Evolutionary conservation across 2,329 filamentous ascomycete species (phyloP), one percentile per base, ranked within the genome.

Genomic region (Penicillium sp.): DNA sequence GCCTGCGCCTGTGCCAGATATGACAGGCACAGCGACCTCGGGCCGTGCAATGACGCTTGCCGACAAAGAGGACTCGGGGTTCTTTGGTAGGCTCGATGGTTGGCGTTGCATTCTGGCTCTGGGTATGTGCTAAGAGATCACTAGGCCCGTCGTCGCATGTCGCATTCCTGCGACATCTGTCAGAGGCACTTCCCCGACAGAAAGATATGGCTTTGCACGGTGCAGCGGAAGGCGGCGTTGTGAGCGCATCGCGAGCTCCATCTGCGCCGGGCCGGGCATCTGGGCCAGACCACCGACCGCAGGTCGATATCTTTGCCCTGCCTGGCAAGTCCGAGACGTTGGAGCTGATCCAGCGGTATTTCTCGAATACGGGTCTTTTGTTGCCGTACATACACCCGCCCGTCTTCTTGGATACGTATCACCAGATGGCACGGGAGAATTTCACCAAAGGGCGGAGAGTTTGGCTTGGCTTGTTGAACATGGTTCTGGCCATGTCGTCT

Each of bases 51-150:
- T 62, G 16, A 58, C 51, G 1, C 67, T 69, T 27, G 59, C 62
- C 1, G 56, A 67, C 30, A 66, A 69, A 33, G 56, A 63, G 30
- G 60, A 64, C 19, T 60, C 51, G 3, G 62, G 57, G 5, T 67
- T 62, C 36, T 65, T 67, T 34, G 68, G 65, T 58, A 49, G n/a
- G 19, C 4, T 7, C 15, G n/a, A n/a, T n/a, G n/a, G n/a, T n/a
- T n/a, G 16, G n/a, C 18, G 7, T 20, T 15, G 15, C 3, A n/a
- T 21, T 10, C 23, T 29, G 9, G 2, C 3, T 9, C 9, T 14
- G 7, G 13, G 23, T 5, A 16, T 37, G 15, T 23, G 10, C 13
- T 35, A 17, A 39, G 13, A 31, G 4, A 8, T 10, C 11, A 0
- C 4, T 8, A 57, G 56, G 54, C 0, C 46, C 53, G 3, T 58